phyloP scores from a whole-genome alignment of 768 basidiomycete species.

The Exsudoporus frostii region DNA sequence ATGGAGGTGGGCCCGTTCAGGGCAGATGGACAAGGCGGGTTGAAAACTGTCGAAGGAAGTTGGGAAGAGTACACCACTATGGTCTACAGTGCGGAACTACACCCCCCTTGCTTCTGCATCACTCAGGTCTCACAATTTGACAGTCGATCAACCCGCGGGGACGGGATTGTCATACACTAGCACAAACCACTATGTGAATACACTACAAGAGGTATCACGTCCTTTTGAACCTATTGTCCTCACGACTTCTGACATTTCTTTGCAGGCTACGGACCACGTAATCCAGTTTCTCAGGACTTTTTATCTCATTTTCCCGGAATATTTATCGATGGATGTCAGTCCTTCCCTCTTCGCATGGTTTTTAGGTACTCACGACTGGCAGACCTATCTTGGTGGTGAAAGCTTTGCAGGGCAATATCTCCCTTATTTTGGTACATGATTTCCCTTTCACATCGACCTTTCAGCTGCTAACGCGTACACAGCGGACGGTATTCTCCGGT shows the following conservation, averaged over 20 bases:
- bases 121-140: slow-evolving; percentile 7
- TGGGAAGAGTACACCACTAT: slow-evolving; percentile 98
- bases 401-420: slow-evolving; percentile 98
- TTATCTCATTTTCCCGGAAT: slow-evolving; percentile 90
- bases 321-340: slow-evolving; percentile 75
- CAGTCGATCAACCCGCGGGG: slow-evolving; percentile 97
- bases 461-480: slow-evolving; percentile 5
- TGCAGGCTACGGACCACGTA: slow-evolving; percentile 72
- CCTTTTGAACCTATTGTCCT: not conserved
- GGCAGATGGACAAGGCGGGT: slow-evolving; percentile 66
- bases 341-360: not conserved
- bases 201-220: slow-evolving; percentile 58
- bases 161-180: slow-evolving; percentile 91
- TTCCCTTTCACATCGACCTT: not conserved
- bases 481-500: slow-evolving; percentile 77
- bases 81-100: slow-evolving; percentile 71
- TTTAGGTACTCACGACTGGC: slow-evolving; percentile 11
- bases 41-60: slow-evolving; percentile 76
- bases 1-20: slow-evolving; percentile 98
- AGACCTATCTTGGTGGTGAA: slow-evolving; percentile 97
- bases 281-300: slow-evolving; percentile 85
- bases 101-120: not conserved
- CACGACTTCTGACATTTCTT: not conserved
- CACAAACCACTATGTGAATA: slow-evolving; percentile 81
- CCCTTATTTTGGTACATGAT: slow-evolving; percentile 77